Evolutionary conservation across 225 moss, liverwort and hornwort genomes (phyloP).

Genomic region (Physcomitrium patens): DNA sequence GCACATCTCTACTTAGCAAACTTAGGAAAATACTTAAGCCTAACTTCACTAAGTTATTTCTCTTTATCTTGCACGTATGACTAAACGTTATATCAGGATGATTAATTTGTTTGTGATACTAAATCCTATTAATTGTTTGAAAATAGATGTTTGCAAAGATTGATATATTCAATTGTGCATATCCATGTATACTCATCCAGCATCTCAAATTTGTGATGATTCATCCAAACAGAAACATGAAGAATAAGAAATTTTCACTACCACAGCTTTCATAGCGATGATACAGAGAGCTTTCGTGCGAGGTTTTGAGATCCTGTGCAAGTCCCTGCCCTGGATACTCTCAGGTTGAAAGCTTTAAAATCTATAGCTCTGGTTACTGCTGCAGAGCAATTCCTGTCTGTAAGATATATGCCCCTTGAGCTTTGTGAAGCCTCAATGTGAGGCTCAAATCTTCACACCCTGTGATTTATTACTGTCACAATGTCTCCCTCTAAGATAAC

Average conservation of each 20-base stretch:
- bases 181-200: too few species aligned
- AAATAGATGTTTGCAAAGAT: too few species aligned
- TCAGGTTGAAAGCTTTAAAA: conserved; percentile 17
- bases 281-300: conserved; percentile 3
- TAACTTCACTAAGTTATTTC: too few species aligned
- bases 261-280: not conserved
- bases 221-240: not conserved
- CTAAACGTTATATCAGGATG: too few species aligned
- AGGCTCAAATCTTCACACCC: conserved; percentile 34
- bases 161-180: too few species aligned
- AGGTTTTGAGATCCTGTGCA: conserved; percentile 29
- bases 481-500: conserved; percentile 16
- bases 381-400: conserved; percentile 13
- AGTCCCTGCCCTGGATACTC: conserved; percentile 15
- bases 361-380: conserved; percentile 24
- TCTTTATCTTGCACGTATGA: too few species aligned
- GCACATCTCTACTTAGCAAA: too few species aligned
- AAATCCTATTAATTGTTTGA: too few species aligned
- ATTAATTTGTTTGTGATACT: too few species aligned
- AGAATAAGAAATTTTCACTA: not conserved
- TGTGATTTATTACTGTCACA: not conserved
- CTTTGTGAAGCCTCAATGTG: conserved; percentile 51
- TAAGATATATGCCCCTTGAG: conserved; percentile 8
- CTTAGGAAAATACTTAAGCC: too few species aligned
- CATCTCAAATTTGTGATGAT: too few species aligned